Percentiles rank a stretch among this genome's conserved stretches.
Evolutionary conservation across 371 early-diverging fungal genomes (phyloP).

Genomic region (Apophysomyces sp.): DNA sequence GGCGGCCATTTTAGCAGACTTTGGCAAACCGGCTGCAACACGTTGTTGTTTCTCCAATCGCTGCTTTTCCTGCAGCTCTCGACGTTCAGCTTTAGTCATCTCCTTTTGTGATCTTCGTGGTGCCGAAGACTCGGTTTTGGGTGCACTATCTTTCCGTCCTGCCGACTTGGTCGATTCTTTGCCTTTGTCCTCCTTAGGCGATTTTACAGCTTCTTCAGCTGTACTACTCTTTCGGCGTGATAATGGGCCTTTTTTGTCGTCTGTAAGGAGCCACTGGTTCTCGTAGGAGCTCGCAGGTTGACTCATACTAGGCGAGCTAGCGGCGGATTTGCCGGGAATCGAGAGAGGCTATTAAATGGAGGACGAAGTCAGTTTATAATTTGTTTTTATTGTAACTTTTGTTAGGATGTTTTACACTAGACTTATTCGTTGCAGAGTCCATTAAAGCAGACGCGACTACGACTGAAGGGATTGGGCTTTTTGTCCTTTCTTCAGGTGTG

Average conservation of each 20-base stretch:
- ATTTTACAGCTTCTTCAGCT: background rate
- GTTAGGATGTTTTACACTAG: background rate
- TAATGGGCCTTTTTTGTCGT: background rate
- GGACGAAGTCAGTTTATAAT: background rate
- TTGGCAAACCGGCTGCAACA: conserved; percentile 46
- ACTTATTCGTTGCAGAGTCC: background rate
- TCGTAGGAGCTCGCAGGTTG: conserved; percentile 5
- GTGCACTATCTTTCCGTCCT: conserved; percentile 8
- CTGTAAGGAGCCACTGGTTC: conserved; percentile 3
- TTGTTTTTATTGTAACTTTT: background rate
- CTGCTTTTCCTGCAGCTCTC: conserved; percentile 79
- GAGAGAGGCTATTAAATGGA: background rate
- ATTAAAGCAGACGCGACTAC: background rate
- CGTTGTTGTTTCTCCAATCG: conserved; percentile 71
- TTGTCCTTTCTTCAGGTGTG: background rate
- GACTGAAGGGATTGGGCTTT: background rate
- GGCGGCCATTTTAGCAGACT: conserved; percentile 28
- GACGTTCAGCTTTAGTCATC: conserved; percentile 91
- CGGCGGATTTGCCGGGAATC: background rate
- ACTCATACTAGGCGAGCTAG: background rate
- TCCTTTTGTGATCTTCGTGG: conserved; percentile 60
- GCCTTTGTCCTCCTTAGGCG: conserved; percentile 11
- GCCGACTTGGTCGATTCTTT: conserved; percentile 11
- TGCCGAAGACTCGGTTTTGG: conserved; percentile 1
- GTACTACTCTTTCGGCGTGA: background rate